These are phyloP conservation scores for Rhodotorula sp. DNA, from an alignment of 1,284 basidiomycete genomes.

Conservation along the genomic window DNA sequence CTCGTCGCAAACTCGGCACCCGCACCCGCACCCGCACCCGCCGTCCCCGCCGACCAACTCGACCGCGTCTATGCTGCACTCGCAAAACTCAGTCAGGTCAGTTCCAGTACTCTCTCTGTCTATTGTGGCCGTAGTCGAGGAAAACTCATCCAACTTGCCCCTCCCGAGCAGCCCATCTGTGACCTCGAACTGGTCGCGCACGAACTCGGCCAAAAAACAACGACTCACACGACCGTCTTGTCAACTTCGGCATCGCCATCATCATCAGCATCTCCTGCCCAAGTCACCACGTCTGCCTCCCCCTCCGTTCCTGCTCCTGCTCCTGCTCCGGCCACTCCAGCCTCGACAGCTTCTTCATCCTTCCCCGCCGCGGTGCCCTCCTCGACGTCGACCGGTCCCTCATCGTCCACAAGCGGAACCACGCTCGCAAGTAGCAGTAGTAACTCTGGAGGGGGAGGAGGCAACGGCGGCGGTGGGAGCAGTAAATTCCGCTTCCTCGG, in stretches of 20 bases:
- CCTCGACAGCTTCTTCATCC: too few relatives aligned
- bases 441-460: neutral
- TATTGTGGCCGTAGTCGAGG: neutral
- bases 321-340: too few relatives aligned
- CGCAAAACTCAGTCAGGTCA: conserved; percentile 2
- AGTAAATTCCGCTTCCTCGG: conserved; percentile 31
- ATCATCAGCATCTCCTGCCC: too few relatives aligned
- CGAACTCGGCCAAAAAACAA: conserved; percentile 13
- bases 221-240: neutral
- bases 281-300: too few relatives aligned
- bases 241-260: too few relatives aligned
- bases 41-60: neutral
- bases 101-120: neutral
- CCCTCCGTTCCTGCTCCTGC: too few relatives aligned
- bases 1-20: neutral
- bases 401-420: neutral
- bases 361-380: too few relatives aligned
- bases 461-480: neutral
- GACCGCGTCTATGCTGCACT: conserved; percentile 1
- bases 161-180: conserved; percentile 26
- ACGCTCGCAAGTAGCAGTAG: neutral
- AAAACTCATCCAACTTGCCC: neutral
- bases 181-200: conserved; percentile 36
- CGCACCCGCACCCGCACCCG: neutral
- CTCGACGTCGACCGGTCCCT: too few relatives aligned